Evolutionary conservation across 208 protist genomes (phyloP), one percentile per base, ranked within the genome.

Genomic region (Wallacemonas collosoma): DNA sequence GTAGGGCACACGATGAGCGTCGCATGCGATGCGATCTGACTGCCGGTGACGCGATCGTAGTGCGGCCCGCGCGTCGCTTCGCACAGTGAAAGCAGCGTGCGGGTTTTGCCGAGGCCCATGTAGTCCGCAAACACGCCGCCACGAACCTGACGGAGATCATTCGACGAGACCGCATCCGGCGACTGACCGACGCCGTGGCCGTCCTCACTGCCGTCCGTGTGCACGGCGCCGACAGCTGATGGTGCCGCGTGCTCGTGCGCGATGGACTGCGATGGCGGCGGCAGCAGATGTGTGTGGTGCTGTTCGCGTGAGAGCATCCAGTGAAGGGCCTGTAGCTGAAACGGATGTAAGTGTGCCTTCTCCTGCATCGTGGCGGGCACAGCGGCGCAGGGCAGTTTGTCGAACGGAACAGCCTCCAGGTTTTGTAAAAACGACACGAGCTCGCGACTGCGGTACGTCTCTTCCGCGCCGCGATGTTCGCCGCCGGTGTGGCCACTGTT

Each of bases 1-100:
- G 88, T 78, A 2, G 90, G 93, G 65, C 82, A 89, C 15, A 97
- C 85, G 40, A 97, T 85, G 12, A 97, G 75, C 2, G 93, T 96
- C 40, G 85, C 86, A 1, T 73, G 50, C 12, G 84, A 89, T 47
- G 69, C 72, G 12, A 94, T 80, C n/a, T 83, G 79, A 48, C 85
- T 91, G 4, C 82, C 82, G 2, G 81, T 87, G 5, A 93, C 76
- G 9, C 85, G 74, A 56, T 84, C 80, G 2, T 80, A 50, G 17
- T 67, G 77, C 26, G 72, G 72, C 2, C 55, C 66, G 1, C 78
- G 78, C 6, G 84, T 83, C 11, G 84, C 45, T 72, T 94, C 89
- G 73, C 89, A 94, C 26, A 95, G 76, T 1, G 86, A 75, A 35
- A 95, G 82, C 26, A 93, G 58, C 15, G 82, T 93, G 65, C 86